A percentile compares a stretch with the other conserved stretches of the same genome.
These are phyloP conservation scores for Dioscorea zingiberensis DNA, from an alignment of 106 monocot species.

Conservation along the genomic window DNA sequence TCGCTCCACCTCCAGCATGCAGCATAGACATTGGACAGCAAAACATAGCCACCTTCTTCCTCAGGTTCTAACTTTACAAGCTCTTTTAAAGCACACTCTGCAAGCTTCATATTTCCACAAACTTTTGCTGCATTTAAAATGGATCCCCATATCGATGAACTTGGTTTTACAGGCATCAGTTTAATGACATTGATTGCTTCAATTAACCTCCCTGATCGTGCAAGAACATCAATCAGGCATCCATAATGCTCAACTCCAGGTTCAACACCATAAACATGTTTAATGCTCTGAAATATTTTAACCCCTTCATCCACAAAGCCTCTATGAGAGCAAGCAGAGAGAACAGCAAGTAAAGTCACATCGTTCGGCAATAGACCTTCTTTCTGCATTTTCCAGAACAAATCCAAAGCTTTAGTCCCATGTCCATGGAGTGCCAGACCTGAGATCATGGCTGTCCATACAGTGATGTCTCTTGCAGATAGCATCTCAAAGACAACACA, in stretches of 20 bases:
- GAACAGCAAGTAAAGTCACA: conserved; percentile 58
- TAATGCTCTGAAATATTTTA: conserved; percentile 46
- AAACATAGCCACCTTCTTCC: conserved; percentile 60
- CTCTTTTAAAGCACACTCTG: conserved; percentile 31
- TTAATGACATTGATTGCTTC: conserved; percentile 38
- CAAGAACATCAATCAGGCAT: conserved; percentile 62
- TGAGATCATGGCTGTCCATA: conserved; percentile 58
- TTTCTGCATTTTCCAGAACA: conserved; percentile 42
- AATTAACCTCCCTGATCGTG: conserved; percentile 46
- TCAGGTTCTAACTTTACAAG: conserved; percentile 47
- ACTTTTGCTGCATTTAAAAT: conserved; percentile 46
- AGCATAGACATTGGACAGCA: conserved; percentile 57
- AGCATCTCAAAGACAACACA: conserved; percentile 27
- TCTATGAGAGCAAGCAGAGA: conserved; percentile 61
- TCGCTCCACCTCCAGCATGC: conserved; percentile 44
- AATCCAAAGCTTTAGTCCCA: conserved; percentile 40
- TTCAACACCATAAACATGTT: conserved; percentile 25
- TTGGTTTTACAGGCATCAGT: conserved; percentile 45
- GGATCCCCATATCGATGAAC: conserved; percentile 59
- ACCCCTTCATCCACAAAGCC: conserved; percentile 50
- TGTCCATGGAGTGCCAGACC: conserved; percentile 61
- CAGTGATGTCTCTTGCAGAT: conserved; percentile 32
- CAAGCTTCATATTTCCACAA: conserved; percentile 26
- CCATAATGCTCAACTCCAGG: conserved; percentile 63
- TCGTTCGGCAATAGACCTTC: conserved; percentile 39